Conservation (phyloP, 1,284 basidiomycete genomes). For the Thecaphora thlaspeos region DNA sequence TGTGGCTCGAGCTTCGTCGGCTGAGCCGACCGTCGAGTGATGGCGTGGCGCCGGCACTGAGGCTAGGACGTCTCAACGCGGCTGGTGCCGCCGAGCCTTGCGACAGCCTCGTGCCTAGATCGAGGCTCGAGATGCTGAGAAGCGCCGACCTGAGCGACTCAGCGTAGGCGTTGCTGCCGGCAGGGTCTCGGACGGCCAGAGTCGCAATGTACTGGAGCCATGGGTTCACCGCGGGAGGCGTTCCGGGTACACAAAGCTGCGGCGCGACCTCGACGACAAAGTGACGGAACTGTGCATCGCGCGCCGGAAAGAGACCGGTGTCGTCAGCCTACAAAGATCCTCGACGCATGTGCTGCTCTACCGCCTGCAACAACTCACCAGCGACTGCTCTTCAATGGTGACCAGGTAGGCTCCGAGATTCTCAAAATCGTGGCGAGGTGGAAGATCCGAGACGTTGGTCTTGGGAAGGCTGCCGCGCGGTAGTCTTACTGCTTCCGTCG, state of each 20-base stretch:
- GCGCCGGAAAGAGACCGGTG: no score
- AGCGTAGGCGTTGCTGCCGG: conserved; percentile 23
- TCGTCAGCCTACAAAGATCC: no score
- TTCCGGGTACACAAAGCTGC: conserved; percentile 20
- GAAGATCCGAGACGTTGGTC: conserved; percentile 21
- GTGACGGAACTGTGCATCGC: conserved; percentile 12
- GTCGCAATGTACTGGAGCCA: conserved; percentile 31
- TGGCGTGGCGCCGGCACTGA: no score
- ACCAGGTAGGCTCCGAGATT: conserved; percentile 28
- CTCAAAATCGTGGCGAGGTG: conserved; percentile 26
- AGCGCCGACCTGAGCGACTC: conserved; percentile 28
- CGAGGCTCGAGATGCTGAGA: conserved; percentile 29
- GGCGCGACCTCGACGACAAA: conserved; percentile 30
- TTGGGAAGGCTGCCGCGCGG: conserved; percentile 21
- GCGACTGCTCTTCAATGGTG: conserved; percentile 24
- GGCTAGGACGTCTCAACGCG: no score
- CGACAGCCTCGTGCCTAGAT: conserved; percentile 26
- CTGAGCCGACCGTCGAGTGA: no score
- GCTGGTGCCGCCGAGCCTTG: not conserved
- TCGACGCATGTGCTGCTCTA: no score
- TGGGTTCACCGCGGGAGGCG: conserved; percentile 24
- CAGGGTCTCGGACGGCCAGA: conserved; percentile 19
- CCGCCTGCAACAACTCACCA: not conserved
- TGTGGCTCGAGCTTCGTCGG: not conserved
- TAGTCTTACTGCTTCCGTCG: no score